A percentile compares a stretch with the other conserved stretches of the same genome.
Evolutionary conservation across 805 yeast genomes (phyloP).

Genomic region (Candida sakaeoensis): DNA sequence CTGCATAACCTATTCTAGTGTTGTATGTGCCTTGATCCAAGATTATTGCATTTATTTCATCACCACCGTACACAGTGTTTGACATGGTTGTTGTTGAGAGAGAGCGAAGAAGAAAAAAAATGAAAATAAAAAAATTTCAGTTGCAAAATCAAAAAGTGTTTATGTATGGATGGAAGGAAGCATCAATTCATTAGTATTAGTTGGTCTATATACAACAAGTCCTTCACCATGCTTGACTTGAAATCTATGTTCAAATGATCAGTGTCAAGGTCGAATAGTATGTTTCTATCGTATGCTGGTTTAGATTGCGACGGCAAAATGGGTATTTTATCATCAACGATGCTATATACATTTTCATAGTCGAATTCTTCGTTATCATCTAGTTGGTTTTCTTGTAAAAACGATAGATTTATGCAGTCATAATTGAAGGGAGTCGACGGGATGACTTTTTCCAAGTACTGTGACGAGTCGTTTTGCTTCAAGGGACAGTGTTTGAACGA

Average conservation of each 20-base stretch:
- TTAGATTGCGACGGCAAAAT: constrained; percentile 6
- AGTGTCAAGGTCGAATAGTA: constrained; percentile 3
- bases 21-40: constrained; percentile 85
- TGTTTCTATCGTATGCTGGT: not conserved
- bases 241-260: constrained; percentile 1
- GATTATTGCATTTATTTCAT: constrained; percentile 88
- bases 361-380: constrained; percentile 4
- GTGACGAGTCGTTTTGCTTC: constrained; percentile 1
- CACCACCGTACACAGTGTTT: constrained; percentile 39
- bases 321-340: constrained; percentile 7
- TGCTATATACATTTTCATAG: constrained; percentile 4
- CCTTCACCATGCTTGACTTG: constrained; percentile 2
- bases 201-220: constrained; percentile 8
- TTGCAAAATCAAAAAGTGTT: not conserved
- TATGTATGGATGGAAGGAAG: no score
- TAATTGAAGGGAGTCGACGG: constrained; percentile 7
- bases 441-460: constrained; percentile 3
- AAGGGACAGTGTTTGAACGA: constrained; percentile 1
- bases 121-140: not conserved
- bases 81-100: constrained; percentile 19
- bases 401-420: constrained; percentile 12
- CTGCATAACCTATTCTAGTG: constrained; percentile 88
- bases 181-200: constrained; percentile 6
- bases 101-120: constrained; percentile 2
- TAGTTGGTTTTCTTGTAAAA: constrained; percentile 3